Conservation (phyloP, 106 monocot genomes). For the Phalaenopsis aphrodite region DNA sequence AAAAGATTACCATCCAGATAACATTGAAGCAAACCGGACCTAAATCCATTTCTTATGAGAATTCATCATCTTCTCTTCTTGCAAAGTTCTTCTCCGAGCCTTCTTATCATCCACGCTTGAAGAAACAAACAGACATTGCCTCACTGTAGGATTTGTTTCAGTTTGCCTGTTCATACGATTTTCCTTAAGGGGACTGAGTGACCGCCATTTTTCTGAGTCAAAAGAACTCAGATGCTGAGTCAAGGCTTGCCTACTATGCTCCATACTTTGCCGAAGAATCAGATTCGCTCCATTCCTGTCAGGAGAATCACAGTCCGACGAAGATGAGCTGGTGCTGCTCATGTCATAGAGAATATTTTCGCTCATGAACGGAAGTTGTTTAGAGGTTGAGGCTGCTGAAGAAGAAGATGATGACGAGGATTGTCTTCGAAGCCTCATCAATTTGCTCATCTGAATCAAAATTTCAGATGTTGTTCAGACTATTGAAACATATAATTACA, state of each 20-base stretch:
- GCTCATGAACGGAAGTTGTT: constrained; percentile 22
- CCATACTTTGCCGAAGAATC: background rate
- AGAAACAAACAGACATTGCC: constrained; percentile 7
- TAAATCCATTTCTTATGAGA: constrained; percentile 32
- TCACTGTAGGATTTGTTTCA: constrained; percentile 6
- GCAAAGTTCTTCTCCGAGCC: constrained; percentile 18
- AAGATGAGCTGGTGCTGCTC: constrained; percentile 41
- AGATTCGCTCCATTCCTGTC: background rate
- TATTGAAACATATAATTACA: no score
- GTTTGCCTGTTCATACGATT: constrained; percentile 5
- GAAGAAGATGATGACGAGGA: constrained; percentile 6
- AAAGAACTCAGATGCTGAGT: background rate
- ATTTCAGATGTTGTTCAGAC: no score
- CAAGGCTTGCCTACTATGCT: background rate
- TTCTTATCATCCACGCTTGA: constrained; percentile 21
- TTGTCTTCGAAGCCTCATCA: constrained; percentile 34
- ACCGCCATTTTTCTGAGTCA: background rate
- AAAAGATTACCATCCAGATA: no score
- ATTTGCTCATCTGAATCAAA: constrained; percentile 38
- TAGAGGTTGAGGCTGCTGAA: constrained; percentile 2
- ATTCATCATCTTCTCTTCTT: constrained; percentile 11
- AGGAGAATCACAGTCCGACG: constrained; percentile 42
- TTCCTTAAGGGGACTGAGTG: constrained; percentile 18
- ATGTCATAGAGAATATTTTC: constrained; percentile 55
- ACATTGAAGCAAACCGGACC: no score